These are phyloP conservation scores for Ricinus communis DNA, from an alignment of 345 rosid species.

Conservation along the genomic window DNA sequence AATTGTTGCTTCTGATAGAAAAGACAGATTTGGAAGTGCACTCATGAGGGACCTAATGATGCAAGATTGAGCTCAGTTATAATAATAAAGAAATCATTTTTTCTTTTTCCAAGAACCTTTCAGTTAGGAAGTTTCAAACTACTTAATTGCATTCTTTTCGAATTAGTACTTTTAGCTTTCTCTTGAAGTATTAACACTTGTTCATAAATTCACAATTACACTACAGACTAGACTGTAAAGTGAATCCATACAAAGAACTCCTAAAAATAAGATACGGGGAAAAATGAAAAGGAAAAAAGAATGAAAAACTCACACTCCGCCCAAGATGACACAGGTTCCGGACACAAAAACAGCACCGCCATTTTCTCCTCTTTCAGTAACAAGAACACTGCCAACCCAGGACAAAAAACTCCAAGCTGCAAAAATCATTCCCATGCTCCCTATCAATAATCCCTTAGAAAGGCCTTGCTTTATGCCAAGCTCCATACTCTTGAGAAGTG, in stretches of 20 bases:
- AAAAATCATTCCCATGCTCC: slow-evolving; percentile 53
- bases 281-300: neutral
- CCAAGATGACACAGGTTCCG: slow-evolving; percentile 40
- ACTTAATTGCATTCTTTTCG: no score
- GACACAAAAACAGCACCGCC: slow-evolving; percentile 48
- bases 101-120: no score
- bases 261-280: no score
- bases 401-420: slow-evolving; percentile 54
- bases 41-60: slow-evolving; percentile 7
- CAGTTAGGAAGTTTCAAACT: no score
- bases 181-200: no score
- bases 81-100: neutral
- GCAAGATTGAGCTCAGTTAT: neutral
- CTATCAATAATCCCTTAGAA: slow-evolving; percentile 51
- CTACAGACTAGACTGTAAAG: no score
- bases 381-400: slow-evolving; percentile 54
- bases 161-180: no score
- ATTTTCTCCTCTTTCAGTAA: slow-evolving; percentile 45
- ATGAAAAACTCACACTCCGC: slow-evolving; percentile 53
- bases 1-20: slow-evolving; percentile 31
- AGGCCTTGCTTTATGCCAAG: slow-evolving; percentile 52
- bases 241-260: no score
- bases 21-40: slow-evolving; percentile 29
- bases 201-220: no score
- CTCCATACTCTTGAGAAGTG: slow-evolving; percentile 39